Base-by-base conservation (phyloP, 139 green algal genomes). In the Pseudopediastrum boryanum region DNA sequence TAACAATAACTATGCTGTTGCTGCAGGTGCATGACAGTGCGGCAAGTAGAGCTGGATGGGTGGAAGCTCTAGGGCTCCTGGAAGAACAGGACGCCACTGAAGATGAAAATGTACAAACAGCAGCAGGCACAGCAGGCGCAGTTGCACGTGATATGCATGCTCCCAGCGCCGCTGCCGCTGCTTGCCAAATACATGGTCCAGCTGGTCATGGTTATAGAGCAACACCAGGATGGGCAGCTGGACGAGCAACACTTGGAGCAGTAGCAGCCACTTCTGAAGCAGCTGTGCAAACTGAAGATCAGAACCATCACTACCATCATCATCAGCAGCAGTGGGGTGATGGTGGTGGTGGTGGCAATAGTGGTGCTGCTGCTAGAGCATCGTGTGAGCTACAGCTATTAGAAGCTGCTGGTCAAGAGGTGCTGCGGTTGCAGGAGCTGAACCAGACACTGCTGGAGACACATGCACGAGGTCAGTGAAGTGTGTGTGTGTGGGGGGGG, bases 321-420 rank as follows among this genome's bases (percentile, higher is more conserved):
- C 44, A 2, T 73, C 61, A 10, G 63, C 74, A 33, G 61, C 56
- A 71, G 58, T 61, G 51, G 56, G 27, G n/a, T 21, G 64, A 6
- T 64, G 43, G 12, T 50, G 44, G 19, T 52, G 43, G 38, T 27
- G 39, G 36, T 2, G 48, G 29, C 43, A 27, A 36, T 51, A 61
- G 72, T 29, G 31, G 42, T 51, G 61, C 61, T 73, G 74, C 74
- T 51, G 42, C 44, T 25, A 70, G 54, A n/a, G 54, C 71, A n/a
- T n/a, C n/a, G n/a, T n/a, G n/a, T n/a, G n/a, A n/a, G n/a, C n/a
- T n/a, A n/a, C n/a, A 41, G 35, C 67, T 85, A 39, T 48, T 85
- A 46, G 50, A 59, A 35, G 81, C 74, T 61, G 81, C 81, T n/a
- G 44, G 75, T 38, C 81, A 78, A 29, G 81, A 85, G 74, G 83